These are phyloP conservation scores for Ilyonectria destructans DNA, from an alignment of 2,329 filamentous ascomycete species.

Conservation along the genomic window DNA sequence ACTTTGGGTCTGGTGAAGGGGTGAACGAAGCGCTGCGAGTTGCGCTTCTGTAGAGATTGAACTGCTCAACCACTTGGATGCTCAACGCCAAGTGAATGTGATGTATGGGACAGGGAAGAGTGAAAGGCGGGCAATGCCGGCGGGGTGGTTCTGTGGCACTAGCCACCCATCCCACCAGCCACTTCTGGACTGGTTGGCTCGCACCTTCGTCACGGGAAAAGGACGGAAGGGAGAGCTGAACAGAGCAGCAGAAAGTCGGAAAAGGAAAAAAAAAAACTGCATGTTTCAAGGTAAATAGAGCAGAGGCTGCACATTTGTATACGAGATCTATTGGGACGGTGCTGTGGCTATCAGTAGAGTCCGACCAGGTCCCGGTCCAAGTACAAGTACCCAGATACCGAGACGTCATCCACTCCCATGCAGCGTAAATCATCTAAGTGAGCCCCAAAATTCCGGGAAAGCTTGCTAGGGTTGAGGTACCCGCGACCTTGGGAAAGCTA, in stretches of 20 bases:
- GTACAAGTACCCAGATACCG: not conserved
- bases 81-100: slow-evolving; percentile 24
- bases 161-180: slow-evolving; percentile 30
- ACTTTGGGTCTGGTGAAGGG: not conserved
- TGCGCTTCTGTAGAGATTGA: slow-evolving; percentile 16
- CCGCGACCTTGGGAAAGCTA: not conserved
- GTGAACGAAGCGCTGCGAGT: slow-evolving; percentile 8
- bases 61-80: slow-evolving; percentile 15
- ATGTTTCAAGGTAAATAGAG: too few relatives aligned
- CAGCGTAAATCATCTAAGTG: not conserved
- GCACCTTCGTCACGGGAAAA: not conserved
- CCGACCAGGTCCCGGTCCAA: not conserved
- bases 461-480: not conserved
- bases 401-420: slow-evolving; percentile 10
- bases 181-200: slow-evolving; percentile 4
- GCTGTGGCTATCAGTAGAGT: not conserved
- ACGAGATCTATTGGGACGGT: not conserved
- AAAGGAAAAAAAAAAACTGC: too few relatives aligned
- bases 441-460: not conserved
- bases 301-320: too few relatives aligned
- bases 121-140: slow-evolving; percentile 22
- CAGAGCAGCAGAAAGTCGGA: too few relatives aligned
- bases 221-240: too few relatives aligned
- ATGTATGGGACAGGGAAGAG: slow-evolving; percentile 31
- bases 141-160: slow-evolving; percentile 25